Evolutionary conservation across 768 basidiomycete species (phyloP).

Genomic region (Rhodotorula diobovata): DNA sequence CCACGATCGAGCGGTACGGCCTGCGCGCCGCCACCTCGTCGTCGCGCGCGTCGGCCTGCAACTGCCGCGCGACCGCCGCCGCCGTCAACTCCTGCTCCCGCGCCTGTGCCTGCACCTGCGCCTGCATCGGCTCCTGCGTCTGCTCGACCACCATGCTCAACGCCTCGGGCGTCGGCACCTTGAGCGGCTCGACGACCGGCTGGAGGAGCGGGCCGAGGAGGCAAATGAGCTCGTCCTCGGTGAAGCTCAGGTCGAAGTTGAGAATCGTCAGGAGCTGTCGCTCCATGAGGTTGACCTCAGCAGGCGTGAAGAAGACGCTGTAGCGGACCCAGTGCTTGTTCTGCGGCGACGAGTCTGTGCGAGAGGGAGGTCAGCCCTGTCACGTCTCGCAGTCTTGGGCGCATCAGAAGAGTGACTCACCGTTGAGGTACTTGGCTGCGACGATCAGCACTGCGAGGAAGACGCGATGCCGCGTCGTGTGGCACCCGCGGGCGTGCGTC

Average conservation of each 20-base stretch:
- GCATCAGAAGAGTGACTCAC: not conserved
- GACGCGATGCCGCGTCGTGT: slow-evolving; percentile 73
- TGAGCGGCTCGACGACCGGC: not conserved
- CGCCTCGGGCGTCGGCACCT: not conserved
- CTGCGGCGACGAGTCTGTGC: slow-evolving; percentile 59
- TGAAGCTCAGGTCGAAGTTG: slow-evolving; percentile 83
- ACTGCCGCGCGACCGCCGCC: not conserved
- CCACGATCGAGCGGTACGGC: slow-evolving; percentile 4
- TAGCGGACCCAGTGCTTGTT: slow-evolving; percentile 85
- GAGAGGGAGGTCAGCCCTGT: not conserved
- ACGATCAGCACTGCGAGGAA: slow-evolving; percentile 92
- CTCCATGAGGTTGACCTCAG: slow-evolving; percentile 84
- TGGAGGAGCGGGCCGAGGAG: slow-evolving; percentile 13
- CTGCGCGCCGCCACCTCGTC: slow-evolving; percentile 17
- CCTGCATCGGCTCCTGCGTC: not conserved
- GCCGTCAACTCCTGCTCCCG: not conserved
- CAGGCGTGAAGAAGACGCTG: slow-evolving; percentile 60
- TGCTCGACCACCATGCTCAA: not conserved
- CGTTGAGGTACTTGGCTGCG: slow-evolving; percentile 89
- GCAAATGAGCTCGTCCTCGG: slow-evolving; percentile 54
- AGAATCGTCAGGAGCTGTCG: slow-evolving; percentile 84
- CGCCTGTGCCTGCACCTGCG: not conserved
- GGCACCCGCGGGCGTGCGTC: slow-evolving; percentile 65
- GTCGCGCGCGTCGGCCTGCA: not conserved
- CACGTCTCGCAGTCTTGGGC: not conserved